These are phyloP conservation scores for Plectranthus barbatus DNA, from an alignment of 257 asterid species.

Conservation along the genomic window DNA sequence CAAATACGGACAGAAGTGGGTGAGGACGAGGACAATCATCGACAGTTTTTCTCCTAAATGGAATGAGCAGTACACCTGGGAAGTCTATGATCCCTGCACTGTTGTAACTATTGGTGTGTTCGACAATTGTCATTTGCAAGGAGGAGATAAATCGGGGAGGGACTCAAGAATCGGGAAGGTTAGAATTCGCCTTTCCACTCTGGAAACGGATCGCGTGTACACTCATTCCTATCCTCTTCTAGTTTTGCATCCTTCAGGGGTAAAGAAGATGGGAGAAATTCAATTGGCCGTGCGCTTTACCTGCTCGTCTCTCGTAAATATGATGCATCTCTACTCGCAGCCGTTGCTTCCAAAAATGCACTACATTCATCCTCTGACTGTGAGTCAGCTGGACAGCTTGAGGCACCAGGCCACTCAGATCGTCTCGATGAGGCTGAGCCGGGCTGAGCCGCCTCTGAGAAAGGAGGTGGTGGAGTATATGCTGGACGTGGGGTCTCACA, in stretches of 20 bases:
- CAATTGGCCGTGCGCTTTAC: conserved; percentile 62
- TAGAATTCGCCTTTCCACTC: conserved; percentile 61
- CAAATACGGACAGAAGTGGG: conserved; percentile 66
- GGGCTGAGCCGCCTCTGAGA: too few relatives aligned
- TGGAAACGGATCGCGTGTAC: conserved; percentile 63
- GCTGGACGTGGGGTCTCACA: conserved; percentile 68
- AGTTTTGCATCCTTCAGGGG: conserved; percentile 57
- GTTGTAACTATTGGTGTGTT: conserved; percentile 65
- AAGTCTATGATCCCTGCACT: too few relatives aligned
- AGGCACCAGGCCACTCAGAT: conserved; percentile 71
- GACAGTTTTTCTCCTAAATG: conserved; percentile 65
- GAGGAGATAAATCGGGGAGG: conserved; percentile 49
- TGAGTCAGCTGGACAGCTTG: conserved; percentile 53
- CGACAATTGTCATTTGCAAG: conserved; percentile 55
- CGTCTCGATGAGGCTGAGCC: conserved; percentile 50
- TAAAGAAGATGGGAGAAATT: conserved; percentile 83
- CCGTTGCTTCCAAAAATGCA: conserved; percentile 75
- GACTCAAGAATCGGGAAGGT: conserved; percentile 73
- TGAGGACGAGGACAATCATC: conserved; percentile 55
- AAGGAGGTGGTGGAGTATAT: too few relatives aligned
- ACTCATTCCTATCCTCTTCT: conserved; percentile 60
- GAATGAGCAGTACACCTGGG: too few relatives aligned
- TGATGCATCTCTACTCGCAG: conserved; percentile 60
- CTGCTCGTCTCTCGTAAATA: conserved; percentile 53
- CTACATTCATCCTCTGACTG: conserved; percentile 54